phyloP scores from a whole-genome alignment of 2,329 filamentous ascomycete species.

The Aspergillus luchuensis region DNA sequence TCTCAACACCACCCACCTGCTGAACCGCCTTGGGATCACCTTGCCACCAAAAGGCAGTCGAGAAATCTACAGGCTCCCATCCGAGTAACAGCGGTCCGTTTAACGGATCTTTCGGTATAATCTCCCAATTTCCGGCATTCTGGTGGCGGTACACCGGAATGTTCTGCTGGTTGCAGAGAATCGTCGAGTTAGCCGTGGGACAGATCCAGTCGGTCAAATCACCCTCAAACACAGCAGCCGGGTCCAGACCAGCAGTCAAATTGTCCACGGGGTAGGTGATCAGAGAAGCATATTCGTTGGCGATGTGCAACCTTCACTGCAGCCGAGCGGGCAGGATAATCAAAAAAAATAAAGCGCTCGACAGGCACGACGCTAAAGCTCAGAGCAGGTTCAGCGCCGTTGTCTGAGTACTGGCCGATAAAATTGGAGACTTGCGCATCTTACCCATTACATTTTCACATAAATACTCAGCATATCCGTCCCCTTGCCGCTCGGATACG shows the following conservation, averaged over 20 bases:
- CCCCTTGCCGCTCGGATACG: conserved; percentile 35
- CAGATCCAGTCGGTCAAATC: not conserved
- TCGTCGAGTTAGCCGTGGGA: not conserved
- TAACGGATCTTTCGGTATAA: not conserved
- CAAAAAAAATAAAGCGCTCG: not conserved
- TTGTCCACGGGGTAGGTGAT: not conserved
- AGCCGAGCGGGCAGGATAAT: not conserved
- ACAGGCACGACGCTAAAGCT: not conserved
- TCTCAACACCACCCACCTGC: not conserved
- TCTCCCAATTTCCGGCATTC: not conserved
- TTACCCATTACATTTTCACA: not conserved
- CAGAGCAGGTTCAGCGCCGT: not conserved
- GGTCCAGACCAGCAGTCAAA: not conserved
- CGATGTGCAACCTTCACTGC: not conserved
- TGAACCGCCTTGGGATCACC: not conserved
- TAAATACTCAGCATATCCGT: conserved; percentile 41
- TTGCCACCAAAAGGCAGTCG: not conserved
- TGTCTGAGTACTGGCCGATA: not conserved
- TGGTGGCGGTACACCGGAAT: not conserved
- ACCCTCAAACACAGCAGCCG: not conserved
- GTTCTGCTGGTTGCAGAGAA: not conserved
- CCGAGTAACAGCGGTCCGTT: not conserved
- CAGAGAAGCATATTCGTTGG: not conserved
- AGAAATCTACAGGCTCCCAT: not conserved
- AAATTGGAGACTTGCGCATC: not conserved